These are phyloP conservation scores for Meyerozyma athensensis DNA, from an alignment of 1,139 yeast genomes.

Conservation along the genomic window DNA sequence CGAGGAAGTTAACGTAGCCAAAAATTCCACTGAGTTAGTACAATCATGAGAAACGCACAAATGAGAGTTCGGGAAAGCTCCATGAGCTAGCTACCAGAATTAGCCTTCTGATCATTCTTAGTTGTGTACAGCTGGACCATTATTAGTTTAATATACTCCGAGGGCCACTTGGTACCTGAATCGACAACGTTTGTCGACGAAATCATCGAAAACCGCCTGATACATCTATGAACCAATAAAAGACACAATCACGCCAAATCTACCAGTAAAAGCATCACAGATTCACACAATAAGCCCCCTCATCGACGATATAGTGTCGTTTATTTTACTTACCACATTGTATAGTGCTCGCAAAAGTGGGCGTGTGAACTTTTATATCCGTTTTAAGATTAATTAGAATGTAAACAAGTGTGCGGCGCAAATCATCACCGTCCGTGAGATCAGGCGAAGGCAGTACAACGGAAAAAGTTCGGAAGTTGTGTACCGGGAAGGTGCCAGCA, in stretches of 20 bases:
- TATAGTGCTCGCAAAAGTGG: constrained; percentile 3
- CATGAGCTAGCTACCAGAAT: no score
- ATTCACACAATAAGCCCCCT: background rate
- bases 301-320: background rate
- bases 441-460: no score
- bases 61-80: no score
- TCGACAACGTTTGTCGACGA: no score
- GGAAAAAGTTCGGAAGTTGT: no score
- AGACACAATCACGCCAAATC: background rate
- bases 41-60: constrained; percentile 3
- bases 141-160: no score
- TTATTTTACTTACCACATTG: constrained; percentile 3
- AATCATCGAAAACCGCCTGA: background rate
- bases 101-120: no score
- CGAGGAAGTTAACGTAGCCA: constrained; percentile 95
- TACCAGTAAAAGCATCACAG: background rate
- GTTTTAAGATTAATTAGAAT: constrained; percentile 2
- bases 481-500: background rate
- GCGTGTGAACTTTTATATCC: constrained; percentile 3
- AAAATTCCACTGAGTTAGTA: constrained; percentile 78
- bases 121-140: no score
- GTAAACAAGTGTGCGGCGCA: constrained; percentile 4
- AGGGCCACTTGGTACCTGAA: no score
- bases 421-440: constrained; percentile 1
- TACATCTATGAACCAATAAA: background rate